A percentile compares a stretch with the other conserved stretches of the same genome.
These are phyloP conservation scores for Chaetomium sp. DNA, from an alignment of 2,329 filamentous ascomycete genomes.

Conservation along the genomic window DNA sequence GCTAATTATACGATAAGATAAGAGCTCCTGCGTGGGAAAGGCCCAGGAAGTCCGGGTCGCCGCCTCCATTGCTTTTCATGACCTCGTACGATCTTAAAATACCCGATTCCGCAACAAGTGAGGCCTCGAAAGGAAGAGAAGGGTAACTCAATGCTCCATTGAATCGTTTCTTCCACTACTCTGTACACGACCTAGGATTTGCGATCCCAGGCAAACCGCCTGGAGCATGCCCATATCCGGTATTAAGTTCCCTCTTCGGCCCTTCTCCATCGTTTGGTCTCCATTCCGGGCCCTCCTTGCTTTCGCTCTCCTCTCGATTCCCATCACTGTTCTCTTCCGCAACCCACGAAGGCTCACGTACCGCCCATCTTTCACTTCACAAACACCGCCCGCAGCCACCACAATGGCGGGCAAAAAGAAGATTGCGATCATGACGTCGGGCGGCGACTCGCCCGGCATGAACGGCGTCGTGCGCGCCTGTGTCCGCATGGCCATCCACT, in stretches of 20 bases:
- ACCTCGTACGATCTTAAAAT: conserved; percentile 13
- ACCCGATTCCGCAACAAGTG: neutral
- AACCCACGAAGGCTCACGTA: conserved; percentile 18
- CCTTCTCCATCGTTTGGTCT: conserved; percentile 29
- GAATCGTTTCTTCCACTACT: neutral
- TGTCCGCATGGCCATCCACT: conserved; percentile 86
- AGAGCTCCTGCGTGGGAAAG: conserved; percentile 31
- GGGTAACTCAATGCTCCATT: neutral
- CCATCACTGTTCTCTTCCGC: conserved; percentile 27
- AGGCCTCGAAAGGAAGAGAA: neutral
- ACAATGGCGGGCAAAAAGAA: conserved; percentile 58
- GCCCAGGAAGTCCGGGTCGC: neutral
- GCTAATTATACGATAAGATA: conserved; percentile 38
- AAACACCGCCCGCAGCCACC: conserved; percentile 12
- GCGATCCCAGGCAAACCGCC: conserved; percentile 24
- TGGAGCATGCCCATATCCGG: conserved; percentile 30
- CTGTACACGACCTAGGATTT: conserved; percentile 14
- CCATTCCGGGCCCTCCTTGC: conserved; percentile 32
- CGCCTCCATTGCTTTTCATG: conserved; percentile 7
- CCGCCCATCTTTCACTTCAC: conserved; percentile 8
- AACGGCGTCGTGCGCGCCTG: conserved; percentile 88
- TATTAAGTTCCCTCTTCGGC: conserved; percentile 29
- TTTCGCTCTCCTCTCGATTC: conserved; percentile 31
- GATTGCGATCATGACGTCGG: conserved; percentile 92
- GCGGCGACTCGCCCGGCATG: conserved; percentile 94